Base-by-base conservation (phyloP, 2,329 filamentous ascomycete genomes). In the Aplosporella prunicola region DNA sequence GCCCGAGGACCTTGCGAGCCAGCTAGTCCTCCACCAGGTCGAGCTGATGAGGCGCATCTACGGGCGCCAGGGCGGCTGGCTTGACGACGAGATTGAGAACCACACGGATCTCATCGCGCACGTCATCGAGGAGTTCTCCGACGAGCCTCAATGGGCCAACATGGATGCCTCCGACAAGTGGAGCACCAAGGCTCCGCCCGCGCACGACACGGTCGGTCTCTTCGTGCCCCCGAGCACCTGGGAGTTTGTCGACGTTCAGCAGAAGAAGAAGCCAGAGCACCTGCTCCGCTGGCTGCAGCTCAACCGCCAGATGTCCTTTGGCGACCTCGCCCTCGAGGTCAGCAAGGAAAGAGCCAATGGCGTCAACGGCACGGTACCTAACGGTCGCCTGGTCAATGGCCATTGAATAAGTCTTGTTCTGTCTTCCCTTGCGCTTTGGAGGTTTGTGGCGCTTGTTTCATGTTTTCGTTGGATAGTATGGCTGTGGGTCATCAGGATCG, bases 61-160 rank as follows among this genome's bases (percentile, higher is more conserved):
- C 46, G 62, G 64, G 51, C 59, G 64, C 31, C 49, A 60, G 6
- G 63, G 62, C 8, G 47, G 48, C 14, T 68, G 63, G 61, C 62
- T 66, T 5, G 32, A 35, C 20, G 32, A 40, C 9, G 65, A 62
- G 45, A 50, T 43, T 9, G 64, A 69, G 46, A 72, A 71, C 44
- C 61, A 69, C 5, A 27, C 31, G 48, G 56, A 54, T 4, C 49
- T 73, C 35, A 68, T 66, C 32, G 60, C 58, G 1, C 57, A 67
- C 32, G 34, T 71, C 5, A 67, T 66, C 50, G 46, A 52, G 5
- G 50, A 52, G 13, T 71, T 62, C 43, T 50, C 50, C 5, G 25
- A 25, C 3, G 48, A 54, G 14, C 55, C 61, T 17, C 50, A 68
- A 46, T 15, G 18, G 9, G 30, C 30, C n/a, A 32, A 32, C 30